A percentile compares a stretch with the other conserved stretches of the same genome.
These are phyloP conservation scores for Barnettozyma populi DNA, from an alignment of 805 yeast species.

Conservation along the genomic window DNA sequence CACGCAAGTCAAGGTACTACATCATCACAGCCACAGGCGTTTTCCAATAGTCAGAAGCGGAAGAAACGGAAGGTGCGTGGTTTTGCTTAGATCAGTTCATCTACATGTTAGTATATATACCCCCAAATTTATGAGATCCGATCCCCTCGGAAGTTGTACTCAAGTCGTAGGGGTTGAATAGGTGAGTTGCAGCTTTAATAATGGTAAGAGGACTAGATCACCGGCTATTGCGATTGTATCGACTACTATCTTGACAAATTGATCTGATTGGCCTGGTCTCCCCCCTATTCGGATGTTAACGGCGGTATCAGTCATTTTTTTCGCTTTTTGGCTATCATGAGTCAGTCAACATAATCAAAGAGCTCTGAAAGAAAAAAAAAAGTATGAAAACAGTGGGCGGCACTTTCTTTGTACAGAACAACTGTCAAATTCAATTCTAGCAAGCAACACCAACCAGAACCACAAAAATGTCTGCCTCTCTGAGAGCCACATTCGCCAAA, in stretches of 20 bases:
- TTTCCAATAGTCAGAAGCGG: neutral
- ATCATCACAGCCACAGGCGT: constrained; percentile 3
- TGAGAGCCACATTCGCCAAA: constrained; percentile 54
- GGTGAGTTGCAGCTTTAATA: too few relatives aligned
- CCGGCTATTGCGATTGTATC: too few relatives aligned
- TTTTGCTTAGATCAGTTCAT: constrained; percentile 14
- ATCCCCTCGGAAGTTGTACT: neutral
- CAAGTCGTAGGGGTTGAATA: too few relatives aligned
- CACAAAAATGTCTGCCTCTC: constrained; percentile 28
- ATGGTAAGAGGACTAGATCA: too few relatives aligned
- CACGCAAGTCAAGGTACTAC: neutral
- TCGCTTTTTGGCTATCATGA: neutral
- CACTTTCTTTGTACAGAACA: too few relatives aligned
- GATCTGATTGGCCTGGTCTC: too few relatives aligned
- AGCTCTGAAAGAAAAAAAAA: neutral
- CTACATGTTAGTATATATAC: neutral
- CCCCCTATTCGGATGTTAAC: too few relatives aligned
- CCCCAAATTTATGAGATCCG: neutral
- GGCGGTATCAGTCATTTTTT: too few relatives aligned
- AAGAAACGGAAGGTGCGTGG: constrained; percentile 20
- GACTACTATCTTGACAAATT: too few relatives aligned
- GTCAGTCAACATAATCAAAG: neutral
- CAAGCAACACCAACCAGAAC: neutral
- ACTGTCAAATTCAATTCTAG: too few relatives aligned
- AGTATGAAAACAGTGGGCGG: too few relatives aligned